These are phyloP conservation scores for Sordariomycetes sp. DNA, from an alignment of 2,329 filamentous ascomycete species.

Conservation along the genomic window DNA sequence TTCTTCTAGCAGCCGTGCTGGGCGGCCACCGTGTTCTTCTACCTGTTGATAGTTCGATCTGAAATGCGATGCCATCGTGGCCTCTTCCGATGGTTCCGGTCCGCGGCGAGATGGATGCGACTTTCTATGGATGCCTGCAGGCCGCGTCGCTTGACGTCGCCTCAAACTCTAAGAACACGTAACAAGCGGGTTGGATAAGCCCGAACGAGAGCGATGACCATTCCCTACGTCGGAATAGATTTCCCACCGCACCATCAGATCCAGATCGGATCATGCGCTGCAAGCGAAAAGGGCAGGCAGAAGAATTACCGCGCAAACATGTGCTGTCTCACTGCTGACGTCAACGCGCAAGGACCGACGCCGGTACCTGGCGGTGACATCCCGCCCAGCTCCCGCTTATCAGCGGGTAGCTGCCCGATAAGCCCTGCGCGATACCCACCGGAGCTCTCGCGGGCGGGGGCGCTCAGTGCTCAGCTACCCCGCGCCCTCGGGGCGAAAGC, in stretches of 20 bases:
- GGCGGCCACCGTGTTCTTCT: neutral
- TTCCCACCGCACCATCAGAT: no score
- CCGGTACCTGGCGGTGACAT: neutral
- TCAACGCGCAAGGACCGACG: neutral
- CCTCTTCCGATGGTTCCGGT: no score
- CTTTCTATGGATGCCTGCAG: no score
- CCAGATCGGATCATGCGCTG: no score
- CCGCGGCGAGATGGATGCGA: no score
- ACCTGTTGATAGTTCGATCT: neutral
- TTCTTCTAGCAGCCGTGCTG: no score
- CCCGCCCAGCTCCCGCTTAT: neutral
- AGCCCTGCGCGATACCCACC: neutral
- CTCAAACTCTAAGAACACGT: no score
- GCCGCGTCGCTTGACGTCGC: no score
- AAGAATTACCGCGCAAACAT: neutral
- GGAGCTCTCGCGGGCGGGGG: neutral
- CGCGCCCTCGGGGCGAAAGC: neutral
- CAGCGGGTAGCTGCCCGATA: neutral
- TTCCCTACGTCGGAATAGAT: no score
- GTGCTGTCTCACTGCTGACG: neutral
- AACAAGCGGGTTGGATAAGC: no score
- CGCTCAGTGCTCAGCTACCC: neutral
- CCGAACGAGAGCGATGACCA: no score
- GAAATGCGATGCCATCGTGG: neutral
- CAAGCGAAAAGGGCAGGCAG: no score